Evolutionary conservation across 2,329 filamentous ascomycete genomes (phyloP).

Genomic region (Colletotrichum ledebouriae): DNA sequence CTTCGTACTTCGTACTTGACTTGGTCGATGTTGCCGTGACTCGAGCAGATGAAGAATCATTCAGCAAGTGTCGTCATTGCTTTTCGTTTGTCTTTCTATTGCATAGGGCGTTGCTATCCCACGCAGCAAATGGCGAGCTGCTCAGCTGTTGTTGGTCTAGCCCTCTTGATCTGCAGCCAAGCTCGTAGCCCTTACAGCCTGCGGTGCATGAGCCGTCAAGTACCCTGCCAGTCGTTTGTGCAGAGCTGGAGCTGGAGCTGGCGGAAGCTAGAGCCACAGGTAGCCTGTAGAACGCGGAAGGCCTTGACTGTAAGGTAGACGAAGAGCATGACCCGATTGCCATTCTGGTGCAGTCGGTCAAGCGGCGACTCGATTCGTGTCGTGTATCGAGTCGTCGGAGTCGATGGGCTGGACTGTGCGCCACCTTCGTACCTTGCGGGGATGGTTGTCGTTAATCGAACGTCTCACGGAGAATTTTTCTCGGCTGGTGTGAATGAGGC

Average conservation of each 20-base stretch:
- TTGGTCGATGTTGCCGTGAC: conserved; percentile 7
- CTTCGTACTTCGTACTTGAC: neutral
- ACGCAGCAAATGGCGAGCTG: neutral
- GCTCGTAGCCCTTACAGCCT: conserved; percentile 11
- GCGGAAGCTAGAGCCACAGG: neutral
- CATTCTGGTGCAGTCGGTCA: neutral
- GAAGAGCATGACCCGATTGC: neutral
- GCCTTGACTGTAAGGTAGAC: too few species aligned
- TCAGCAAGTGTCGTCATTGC: neutral
- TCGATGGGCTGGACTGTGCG: neutral
- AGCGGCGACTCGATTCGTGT: neutral
- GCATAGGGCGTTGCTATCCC: too few species aligned
- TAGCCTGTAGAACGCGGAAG: neutral
- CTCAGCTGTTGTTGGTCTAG: conserved; percentile 14
- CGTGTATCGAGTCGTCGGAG: neutral
- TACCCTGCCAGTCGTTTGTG: conserved; percentile 12
- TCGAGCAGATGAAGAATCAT: neutral
- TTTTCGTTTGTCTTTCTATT: neutral
- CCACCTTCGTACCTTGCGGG: neutral
- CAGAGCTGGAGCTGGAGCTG: neutral
- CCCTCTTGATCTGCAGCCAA: conserved; percentile 34
- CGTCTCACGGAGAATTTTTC: conserved; percentile 26
- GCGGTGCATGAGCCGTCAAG: conserved; percentile 11
- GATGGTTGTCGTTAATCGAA: conserved; percentile 29
- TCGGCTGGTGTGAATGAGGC: neutral